phyloP scores from a whole-genome alignment of 495 filamentous ascomycete genomes.

The Darksidea phi region DNA sequence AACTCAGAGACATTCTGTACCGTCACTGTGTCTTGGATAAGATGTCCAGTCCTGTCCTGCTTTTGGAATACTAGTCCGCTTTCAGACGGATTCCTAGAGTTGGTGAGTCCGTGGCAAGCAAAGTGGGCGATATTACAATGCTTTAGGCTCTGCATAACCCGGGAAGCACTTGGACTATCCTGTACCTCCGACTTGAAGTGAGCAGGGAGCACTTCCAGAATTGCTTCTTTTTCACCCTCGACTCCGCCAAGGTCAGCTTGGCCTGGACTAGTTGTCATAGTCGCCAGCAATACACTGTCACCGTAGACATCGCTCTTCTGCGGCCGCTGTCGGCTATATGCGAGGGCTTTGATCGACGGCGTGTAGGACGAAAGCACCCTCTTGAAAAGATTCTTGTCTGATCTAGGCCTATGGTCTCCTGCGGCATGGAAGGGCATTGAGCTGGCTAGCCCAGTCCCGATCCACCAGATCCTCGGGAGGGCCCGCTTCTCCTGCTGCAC shows the following conservation, averaged over 20 bases:
- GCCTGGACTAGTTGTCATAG: too few species aligned
- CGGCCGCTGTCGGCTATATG: conserved; percentile 19
- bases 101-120: conserved; percentile 36
- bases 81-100: conserved; percentile 29
- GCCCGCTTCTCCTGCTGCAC: conserved; percentile 1
- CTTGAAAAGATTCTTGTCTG: conserved; percentile 8
- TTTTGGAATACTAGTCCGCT: conserved; percentile 36
- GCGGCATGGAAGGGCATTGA: conserved; percentile 31
- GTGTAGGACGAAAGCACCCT: conserved; percentile 30
- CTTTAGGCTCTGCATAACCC: too few species aligned
- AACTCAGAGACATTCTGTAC: conserved; percentile 23
- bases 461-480: conserved; percentile 25
- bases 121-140: conserved; percentile 33
- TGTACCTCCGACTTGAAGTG: too few species aligned
- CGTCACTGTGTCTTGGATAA: conserved; percentile 21
- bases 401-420: conserved; percentile 3
- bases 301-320: too few species aligned
- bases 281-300: too few species aligned
- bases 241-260: too few species aligned
- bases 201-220: too few species aligned
- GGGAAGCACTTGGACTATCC: too few species aligned
- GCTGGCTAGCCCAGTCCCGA: conserved; percentile 23
- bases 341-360: conserved; percentile 26
- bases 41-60: not conserved
- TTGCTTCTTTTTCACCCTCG: too few species aligned